Evolutionary conservation across 2,329 filamentous ascomycete species (phyloP), one percentile per base, ranked within the genome.

Genomic region (Tolypocladium ophioglossoides): DNA sequence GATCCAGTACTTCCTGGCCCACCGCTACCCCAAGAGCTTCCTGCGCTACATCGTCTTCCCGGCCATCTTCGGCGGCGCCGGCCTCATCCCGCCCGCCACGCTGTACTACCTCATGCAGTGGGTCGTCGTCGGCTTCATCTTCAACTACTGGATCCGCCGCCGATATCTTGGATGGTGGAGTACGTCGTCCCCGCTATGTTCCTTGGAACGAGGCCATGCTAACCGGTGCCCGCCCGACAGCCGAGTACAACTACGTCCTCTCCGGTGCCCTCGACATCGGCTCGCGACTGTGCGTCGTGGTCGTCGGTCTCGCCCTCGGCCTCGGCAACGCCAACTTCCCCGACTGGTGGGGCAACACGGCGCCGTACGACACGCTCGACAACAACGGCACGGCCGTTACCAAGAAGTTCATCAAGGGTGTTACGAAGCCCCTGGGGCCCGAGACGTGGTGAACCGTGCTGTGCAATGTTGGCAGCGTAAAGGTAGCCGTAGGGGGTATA

Each of bases 201-300:
- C 22, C 22, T 18, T 18, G 35, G 14, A 16, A 8, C 35, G 14
- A 2, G 35, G 5, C 24, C 16, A 2, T 44, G n/a, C 54, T 55
- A 14, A 58, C 39, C 5, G 6, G 10, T 39, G n/a, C 7, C 10
- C 27, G n/a, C 7, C 10, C 27, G 5, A 46, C 49, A 58, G 57
- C 30, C 34, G 52, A 57, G 35, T 83, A 81, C 70, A 83, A 82
- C 68, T 83, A 81, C 55, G 72, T 81, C 51, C 71, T 79, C 0
- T 80, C 79, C 10, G 80, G 79, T 0, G 78, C 75, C 2, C 69
- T 83, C 32, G 79, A 82, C 52, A 75, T 77, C 47, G 80, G 79
- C 22, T 72, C 80, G 0, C 77, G 76, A 1, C 63, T 83, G 11
- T 74, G 76, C n/a, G 74, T 83, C 48, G 63, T 82, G 30, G 72